Base-by-base conservation (phyloP, 1,139 yeast genomes). In the Debaryomyces sp. region DNA sequence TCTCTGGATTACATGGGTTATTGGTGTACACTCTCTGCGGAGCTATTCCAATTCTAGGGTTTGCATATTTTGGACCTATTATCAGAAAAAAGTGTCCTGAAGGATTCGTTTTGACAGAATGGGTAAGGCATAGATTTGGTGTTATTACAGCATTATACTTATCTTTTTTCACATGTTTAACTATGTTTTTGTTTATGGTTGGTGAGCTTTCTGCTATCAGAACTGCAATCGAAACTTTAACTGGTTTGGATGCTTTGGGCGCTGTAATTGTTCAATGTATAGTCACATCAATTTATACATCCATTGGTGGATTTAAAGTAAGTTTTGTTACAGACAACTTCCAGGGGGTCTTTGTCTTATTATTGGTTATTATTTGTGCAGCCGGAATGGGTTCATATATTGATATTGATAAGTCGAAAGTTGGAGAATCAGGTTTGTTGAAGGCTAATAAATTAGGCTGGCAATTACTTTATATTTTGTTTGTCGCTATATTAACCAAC, bases 101-200 rank as follows among this genome's bases (percentile, higher is more conserved):
- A 8, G 98, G 97, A 5, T 92, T 92, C 63, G 90, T 92, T 37
- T 73, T 92, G 55, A 89, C 97, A n/a, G 97, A 91, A 64, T 92
- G 98, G 98, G 95, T 89, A 12, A 80, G 89, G 61, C 83, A 81
- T 39, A 75, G 97, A 54, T 92, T 77, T 61, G 98, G 97, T 1
- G 63, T 76, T 5, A 68, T 85, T 18, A 77, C 96, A 6, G 87
- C 89, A 1, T 73, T 89, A 55, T 89, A 89, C 59, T 70, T 92
- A 48, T 85, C 96, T 5, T 84, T 84, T 44, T 89, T 91, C 67
- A 90, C 97, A 2, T 80, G 92, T 50, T 77, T 92, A 54, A 92
- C 97, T 6, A 81, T 92, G 81, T 92, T 86, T 62, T 75, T 92
- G 58, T 92, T 87, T 67, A 87, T 90, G 91, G 87, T 90, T 49